Evolutionary conservation across 805 yeast species (phyloP).

Genomic region (Sugiyamaella marilandica): DNA sequence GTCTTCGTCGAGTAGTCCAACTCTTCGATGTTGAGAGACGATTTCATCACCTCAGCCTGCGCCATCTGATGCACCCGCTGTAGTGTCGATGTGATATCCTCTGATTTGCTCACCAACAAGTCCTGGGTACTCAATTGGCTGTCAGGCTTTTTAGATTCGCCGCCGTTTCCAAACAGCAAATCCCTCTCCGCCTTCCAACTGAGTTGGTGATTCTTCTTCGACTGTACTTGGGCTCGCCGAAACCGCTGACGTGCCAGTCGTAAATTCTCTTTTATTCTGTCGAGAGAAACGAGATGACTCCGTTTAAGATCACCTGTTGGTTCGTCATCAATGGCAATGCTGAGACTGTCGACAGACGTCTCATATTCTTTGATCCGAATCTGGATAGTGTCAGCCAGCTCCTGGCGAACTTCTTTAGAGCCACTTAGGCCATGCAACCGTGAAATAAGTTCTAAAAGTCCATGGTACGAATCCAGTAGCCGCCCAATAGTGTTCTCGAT

Average conservation of each 20-base stretch:
- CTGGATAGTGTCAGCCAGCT: slow-evolving; percentile 21
- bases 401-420: slow-evolving; percentile 14
- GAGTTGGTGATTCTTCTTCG: slow-evolving; percentile 19
- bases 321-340: slow-evolving; percentile 12
- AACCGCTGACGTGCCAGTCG: slow-evolving; percentile 16
- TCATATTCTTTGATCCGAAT: slow-evolving; percentile 16
- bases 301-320: slow-evolving; percentile 1
- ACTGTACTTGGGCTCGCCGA: slow-evolving; percentile 23
- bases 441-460: slow-evolving; percentile 16
- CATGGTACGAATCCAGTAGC: slow-evolving; percentile 15
- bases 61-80: slow-evolving; percentile 31
- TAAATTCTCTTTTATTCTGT: slow-evolving; percentile 18
- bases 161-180: slow-evolving; percentile 16
- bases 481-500: slow-evolving; percentile 2
- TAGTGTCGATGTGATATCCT: slow-evolving; percentile 25
- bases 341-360: slow-evolving; percentile 12
- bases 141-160: background rate
- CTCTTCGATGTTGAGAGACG: slow-evolving; percentile 35
- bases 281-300: slow-evolving; percentile 17
- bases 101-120: slow-evolving; percentile 20
- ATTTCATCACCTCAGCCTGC: slow-evolving; percentile 36
- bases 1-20: slow-evolving; percentile 35
- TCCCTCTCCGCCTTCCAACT: slow-evolving; percentile 20
- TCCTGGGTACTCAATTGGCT: slow-evolving; percentile 19
- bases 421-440: slow-evolving; percentile 12